Evolutionary conservation across 2,329 filamentous ascomycete species (phyloP), one percentile per base, ranked within the genome.

Genomic region (Pseudogymnoascus sp.): DNA sequence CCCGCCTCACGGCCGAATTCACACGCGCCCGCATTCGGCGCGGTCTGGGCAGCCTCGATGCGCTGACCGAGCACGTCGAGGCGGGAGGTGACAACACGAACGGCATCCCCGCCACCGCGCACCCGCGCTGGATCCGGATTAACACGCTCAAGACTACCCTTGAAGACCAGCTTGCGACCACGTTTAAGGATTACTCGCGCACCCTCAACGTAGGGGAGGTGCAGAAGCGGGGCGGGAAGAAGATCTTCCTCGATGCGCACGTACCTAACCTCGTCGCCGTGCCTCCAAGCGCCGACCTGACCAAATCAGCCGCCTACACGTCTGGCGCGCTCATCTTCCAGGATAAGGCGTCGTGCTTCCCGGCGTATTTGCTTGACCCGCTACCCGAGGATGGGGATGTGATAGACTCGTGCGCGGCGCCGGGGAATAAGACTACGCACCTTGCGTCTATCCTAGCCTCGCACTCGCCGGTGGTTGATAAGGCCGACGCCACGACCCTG

Each of bases 351-450:
- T 97, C 93, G 0, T 99, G 95, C 72, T 97, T 99, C 71, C 95
- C 95, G 0, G 95, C 93, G 0, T 95, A 95, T 72, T 79, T 99
- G 2, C 79, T 99, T 0, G 82, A 96, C 61, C 86, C 89, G 0
- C 78, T 77, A 0, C 78, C 84, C 7, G 79, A 84, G 63, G 84
- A 88, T 67, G 91, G 91, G 24, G 86, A 95, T 70, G 79, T 96
- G 7, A 84, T 98, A n/a, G 95, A 99, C 75, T 90, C 90, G 0
- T 98, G 93, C 73, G 91, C 95, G 0, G 95, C 95, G 0, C 95
- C 95, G 1, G 95, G 95, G 5, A 99, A 99, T 75, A 99, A 99
- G 77, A 98, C 95, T 1, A 98, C 93, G 6, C 95, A 98, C 74
- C 77, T 96, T 56, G 92, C 93, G 0, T 89, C 91, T 1, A 84